Percentiles rank a stretch among this genome's conserved stretches.
phyloP scores from a whole-genome alignment of 1,284 basidiomycete genomes.

The Stygiomarasmius scandens region DNA sequence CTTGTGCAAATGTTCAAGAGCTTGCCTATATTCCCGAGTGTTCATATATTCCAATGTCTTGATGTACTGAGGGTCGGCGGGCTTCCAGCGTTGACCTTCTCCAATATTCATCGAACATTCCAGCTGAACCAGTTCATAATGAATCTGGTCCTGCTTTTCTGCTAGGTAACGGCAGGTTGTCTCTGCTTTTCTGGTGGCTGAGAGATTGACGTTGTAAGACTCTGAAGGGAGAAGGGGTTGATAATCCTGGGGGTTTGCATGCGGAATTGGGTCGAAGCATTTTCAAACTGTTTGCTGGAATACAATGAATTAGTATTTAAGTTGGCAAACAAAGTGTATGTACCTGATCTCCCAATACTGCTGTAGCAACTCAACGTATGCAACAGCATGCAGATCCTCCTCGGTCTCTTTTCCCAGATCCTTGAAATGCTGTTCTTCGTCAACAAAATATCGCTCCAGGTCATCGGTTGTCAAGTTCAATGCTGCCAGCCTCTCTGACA shows the following conservation, averaged over 20 bases:
- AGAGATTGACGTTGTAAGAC: not conserved
- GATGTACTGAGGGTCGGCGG: conserved; percentile 10
- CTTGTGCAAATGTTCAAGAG: conserved; percentile 22
- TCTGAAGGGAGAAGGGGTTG: not conserved
- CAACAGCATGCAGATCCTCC: conserved; percentile 13
- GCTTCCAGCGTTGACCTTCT: conserved; percentile 11
- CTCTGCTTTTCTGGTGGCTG: conserved; percentile 1
- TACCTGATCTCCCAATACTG: conserved; percentile 16
- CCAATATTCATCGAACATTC: conserved; percentile 13
- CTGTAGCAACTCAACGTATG: conserved; percentile 24
- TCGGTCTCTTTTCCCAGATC: conserved; percentile 17
- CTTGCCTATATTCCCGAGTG: conserved; percentile 18
- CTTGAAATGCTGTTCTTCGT: conserved; percentile 24
- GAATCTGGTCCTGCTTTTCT: conserved; percentile 6
- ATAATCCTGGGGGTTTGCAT: conserved; percentile 5
- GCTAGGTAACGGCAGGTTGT: conserved; percentile 4
- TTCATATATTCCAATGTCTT: conserved; percentile 5
- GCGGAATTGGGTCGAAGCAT: not conserved
- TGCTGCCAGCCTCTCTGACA: not conserved
- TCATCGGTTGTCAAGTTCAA: conserved; percentile 2
- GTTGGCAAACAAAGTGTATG: conserved; percentile 4
- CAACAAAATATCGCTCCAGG: conserved; percentile 18
- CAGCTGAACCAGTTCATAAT: conserved; percentile 7
- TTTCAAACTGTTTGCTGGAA: not conserved
- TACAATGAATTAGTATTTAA: not conserved